Evolutionary conservation across 108 stramenopile genomes (phyloP).

Genomic region (Cyclostephanos invisitatus): DNA sequence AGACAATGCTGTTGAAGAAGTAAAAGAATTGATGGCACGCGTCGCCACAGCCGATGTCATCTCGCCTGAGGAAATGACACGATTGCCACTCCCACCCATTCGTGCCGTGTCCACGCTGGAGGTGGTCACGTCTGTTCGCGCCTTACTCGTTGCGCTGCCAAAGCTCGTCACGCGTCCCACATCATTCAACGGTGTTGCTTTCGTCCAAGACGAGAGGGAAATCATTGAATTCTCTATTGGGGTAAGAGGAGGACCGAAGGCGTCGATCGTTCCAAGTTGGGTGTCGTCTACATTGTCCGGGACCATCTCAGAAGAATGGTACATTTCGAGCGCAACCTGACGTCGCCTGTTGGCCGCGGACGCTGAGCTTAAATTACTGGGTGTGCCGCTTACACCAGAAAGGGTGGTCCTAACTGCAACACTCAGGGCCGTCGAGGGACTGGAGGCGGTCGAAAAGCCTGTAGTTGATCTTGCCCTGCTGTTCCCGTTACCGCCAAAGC

Average conservation of each 20-base stretch:
- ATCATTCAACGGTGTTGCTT: slow-evolving; percentile 2
- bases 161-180: slow-evolving; percentile 16
- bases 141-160: slow-evolving; percentile 11
- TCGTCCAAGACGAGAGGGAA: slow-evolving; percentile 6
- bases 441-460: background rate
- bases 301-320: slow-evolving; percentile 46
- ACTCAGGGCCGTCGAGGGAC: background rate
- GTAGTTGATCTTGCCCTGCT: background rate
- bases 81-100: slow-evolving; percentile 33
- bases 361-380: background rate
- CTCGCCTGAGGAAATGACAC: background rate
- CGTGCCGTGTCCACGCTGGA: slow-evolving; percentile 30
- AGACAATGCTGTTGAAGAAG: background rate
- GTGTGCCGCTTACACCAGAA: background rate
- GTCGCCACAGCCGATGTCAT: background rate
- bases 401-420: background rate
- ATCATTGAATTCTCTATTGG: background rate
- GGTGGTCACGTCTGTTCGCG: slow-evolving; percentile 46
- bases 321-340: slow-evolving; percentile 42
- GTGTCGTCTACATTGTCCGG: slow-evolving; percentile 48
- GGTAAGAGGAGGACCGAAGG: slow-evolving; percentile 7
- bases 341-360: slow-evolving; percentile 38
- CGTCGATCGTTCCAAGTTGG: slow-evolving; percentile 39
- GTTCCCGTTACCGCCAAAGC: background rate
- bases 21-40: background rate